Conservation (phyloP, 2,329 filamentous ascomycete species). For the Ascochyta pisi region DNA sequence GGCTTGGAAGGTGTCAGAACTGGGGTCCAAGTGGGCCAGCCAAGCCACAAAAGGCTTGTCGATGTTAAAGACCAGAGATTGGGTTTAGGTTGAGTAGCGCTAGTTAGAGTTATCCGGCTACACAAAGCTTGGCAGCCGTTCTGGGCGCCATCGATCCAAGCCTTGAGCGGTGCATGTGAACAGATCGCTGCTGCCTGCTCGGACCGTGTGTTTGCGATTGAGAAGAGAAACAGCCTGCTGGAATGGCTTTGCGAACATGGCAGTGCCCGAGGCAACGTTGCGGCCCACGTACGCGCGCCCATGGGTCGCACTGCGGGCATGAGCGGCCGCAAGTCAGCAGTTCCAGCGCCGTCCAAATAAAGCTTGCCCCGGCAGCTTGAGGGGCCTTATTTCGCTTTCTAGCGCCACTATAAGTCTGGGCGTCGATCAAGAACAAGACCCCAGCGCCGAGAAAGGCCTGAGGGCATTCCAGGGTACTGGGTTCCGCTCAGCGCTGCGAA, state of each 20-base stretch:
- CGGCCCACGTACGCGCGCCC: slow-evolving; percentile 16
- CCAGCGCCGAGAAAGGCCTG: slow-evolving; percentile 41
- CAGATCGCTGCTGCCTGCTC: slow-evolving; percentile 12
- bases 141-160: slow-evolving; percentile 30
- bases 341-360: slow-evolving; percentile 46
- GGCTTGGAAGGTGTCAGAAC: slow-evolving; percentile 39
- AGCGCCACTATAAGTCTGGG: slow-evolving; percentile 46
- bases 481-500: slow-evolving; percentile 15
- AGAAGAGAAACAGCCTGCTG: background rate
- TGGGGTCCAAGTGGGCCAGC: slow-evolving; percentile 20
- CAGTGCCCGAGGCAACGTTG: slow-evolving; percentile 4
- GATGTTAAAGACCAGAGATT: slow-evolving; percentile 43
- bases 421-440: slow-evolving; percentile 43
- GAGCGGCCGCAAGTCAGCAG: slow-evolving; percentile 31
- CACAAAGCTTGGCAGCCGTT: slow-evolving; percentile 36
- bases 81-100: slow-evolving; percentile 43
- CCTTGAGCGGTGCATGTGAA: slow-evolving; percentile 11
- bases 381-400: slow-evolving; percentile 46
- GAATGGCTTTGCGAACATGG: background rate
- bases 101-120: slow-evolving; percentile 30
- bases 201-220: background rate
- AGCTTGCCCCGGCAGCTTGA: slow-evolving; percentile 46
- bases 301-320: slow-evolving; percentile 21
- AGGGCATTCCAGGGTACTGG: slow-evolving; percentile 28
- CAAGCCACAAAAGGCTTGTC: slow-evolving; percentile 46